Evolutionary conservation across 129 eudicot species (phyloP).

Genomic region (Rutidosis leptorrhynchoides): DNA sequence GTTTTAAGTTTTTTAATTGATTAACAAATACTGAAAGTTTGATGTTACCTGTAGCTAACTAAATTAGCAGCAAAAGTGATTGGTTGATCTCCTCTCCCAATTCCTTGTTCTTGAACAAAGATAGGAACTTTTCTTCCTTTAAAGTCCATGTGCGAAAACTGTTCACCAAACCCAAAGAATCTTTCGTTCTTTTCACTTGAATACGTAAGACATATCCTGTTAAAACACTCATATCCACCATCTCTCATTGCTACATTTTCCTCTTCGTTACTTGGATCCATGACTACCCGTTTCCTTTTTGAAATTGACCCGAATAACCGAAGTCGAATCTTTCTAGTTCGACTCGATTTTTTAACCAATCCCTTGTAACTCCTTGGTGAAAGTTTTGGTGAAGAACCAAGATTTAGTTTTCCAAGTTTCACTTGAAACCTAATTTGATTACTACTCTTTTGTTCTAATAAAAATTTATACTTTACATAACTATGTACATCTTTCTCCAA

Average conservation of each 20-base stretch:
- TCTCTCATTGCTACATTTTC: slow-evolving; percentile 50
- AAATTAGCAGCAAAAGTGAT: slow-evolving; percentile 95
- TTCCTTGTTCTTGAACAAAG: slow-evolving; percentile 96
- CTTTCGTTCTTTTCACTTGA: slow-evolving; percentile 79
- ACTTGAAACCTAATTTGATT: slow-evolving; percentile 74
- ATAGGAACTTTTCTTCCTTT: slow-evolving; percentile 94
- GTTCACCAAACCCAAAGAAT: slow-evolving; percentile 96
- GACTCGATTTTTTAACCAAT: slow-evolving; percentile 33
- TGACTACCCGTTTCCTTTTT: slow-evolving; percentile 37
- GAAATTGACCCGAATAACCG: slow-evolving; percentile 39
- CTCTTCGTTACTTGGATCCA: slow-evolving; percentile 45
- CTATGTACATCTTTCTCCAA: slow-evolving; percentile 31
- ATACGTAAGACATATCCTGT: slow-evolving; percentile 73
- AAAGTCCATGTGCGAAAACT: slow-evolving; percentile 88
- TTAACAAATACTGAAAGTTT: neutral
- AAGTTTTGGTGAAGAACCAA: slow-evolving; percentile 31
- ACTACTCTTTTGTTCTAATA: slow-evolving; percentile 65
- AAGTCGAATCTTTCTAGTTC: slow-evolving; percentile 38
- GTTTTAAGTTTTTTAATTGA: neutral
- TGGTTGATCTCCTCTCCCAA: slow-evolving; percentile 99
- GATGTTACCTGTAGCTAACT: slow-evolving; percentile 78
- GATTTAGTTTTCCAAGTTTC: slow-evolving; percentile 58
- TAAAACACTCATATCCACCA: slow-evolving; percentile 41
- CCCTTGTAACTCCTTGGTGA: slow-evolving; percentile 53
- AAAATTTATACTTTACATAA: slow-evolving; percentile 60